Evolutionary conservation across 306 rosid species (phyloP), one percentile per base, ranked within the genome.

Genomic region (Cyamopsis tetragonoloba): DNA sequence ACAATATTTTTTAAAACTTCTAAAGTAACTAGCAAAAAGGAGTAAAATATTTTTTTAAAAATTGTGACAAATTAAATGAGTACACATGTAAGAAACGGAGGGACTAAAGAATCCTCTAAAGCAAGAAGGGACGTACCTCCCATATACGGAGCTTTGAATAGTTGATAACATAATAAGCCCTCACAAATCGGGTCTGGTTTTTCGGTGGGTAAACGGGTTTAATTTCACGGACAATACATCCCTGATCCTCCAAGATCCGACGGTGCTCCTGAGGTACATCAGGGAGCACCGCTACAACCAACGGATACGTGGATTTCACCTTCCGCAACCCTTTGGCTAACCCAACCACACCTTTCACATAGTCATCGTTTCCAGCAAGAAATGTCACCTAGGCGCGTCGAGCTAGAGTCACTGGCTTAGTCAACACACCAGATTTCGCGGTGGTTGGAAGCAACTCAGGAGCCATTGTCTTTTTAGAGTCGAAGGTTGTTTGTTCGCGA

Each of bases 101-200:
- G 15, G 8, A 46, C 18, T n/a, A 0, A 8, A 24, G 1, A 23
- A 8, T 30, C 41, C 30, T 46, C 46, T 12, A 7, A 4, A 13
- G 5, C 3, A n/a, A 46, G 19, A 6, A 2, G 0, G 6, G 24
- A 59, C 49, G 68, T 79, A 86, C 92, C 92, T 86, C 92, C 92
- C 92, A 86, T 3, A 86, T 81, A 23, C 92, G 89, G 18, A 86
- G 89, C 58, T 86, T 86, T 46, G 92, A 86, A 3, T 86, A 86
- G 76, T 86, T 86, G 65, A 86, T 79, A 79, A 86, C 89, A 56
- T 86, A 86, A 49, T 86, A 86, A 2, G 92, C 92, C 92, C 84
- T 86, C 1, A 89, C 92, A 30, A 81, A 86, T 43, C 74, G 82
- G 4, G 89, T 84, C 14, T 84, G 85, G 23, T 77, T 86, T 62